Percentiles rank a stretch among this genome's conserved stretches.
Evolutionary conservation across 2,329 filamentous ascomycete species (phyloP).

Genomic region (Calcarisporium arbuscula): DNA sequence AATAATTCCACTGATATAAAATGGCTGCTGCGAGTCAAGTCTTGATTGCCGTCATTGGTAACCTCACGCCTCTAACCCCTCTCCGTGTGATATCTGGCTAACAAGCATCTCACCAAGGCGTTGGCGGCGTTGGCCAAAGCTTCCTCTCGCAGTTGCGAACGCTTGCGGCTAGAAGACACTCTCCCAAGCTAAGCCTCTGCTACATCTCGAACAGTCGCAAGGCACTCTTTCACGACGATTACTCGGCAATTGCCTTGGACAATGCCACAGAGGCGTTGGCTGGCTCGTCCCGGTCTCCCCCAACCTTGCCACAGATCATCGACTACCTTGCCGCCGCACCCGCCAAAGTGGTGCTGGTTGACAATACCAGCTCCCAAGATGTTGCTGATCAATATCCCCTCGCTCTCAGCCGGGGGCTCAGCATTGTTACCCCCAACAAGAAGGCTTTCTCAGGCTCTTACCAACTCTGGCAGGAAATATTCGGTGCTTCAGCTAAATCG

Average conservation of each 20-base stretch:
- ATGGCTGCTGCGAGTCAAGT: constrained; percentile 43
- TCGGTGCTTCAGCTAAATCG: constrained; percentile 60
- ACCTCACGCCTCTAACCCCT: constrained; percentile 2
- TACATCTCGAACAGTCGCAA: constrained; percentile 83
- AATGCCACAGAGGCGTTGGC: constrained; percentile 57
- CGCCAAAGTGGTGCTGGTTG: constrained; percentile 74
- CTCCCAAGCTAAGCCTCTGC: constrained; percentile 68
- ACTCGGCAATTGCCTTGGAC: constrained; percentile 59
- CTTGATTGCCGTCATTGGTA: constrained; percentile 48
- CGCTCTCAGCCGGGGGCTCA: constrained; percentile 76
- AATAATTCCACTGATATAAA: no score
- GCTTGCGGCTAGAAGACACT: constrained; percentile 59
- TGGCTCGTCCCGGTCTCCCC: constrained; percentile 56
- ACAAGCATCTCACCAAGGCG: constrained; percentile 48
- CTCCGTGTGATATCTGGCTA: constrained; percentile 7
- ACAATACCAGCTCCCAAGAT: constrained; percentile 90
- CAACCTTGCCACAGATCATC: constrained; percentile 63
- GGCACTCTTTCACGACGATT: constrained; percentile 68
- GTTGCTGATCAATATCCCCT: constrained; percentile 77
- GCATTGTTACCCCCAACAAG: constrained; percentile 95
- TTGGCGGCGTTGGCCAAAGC: constrained; percentile 85
- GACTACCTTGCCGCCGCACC: constrained; percentile 74
- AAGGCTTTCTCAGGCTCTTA: constrained; percentile 87
- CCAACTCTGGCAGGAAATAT: constrained; percentile 82
- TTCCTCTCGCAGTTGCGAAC: constrained; percentile 77